Conservation (phyloP, 2,329 filamentous ascomycete species). For the Botrytis fabae region DNA sequence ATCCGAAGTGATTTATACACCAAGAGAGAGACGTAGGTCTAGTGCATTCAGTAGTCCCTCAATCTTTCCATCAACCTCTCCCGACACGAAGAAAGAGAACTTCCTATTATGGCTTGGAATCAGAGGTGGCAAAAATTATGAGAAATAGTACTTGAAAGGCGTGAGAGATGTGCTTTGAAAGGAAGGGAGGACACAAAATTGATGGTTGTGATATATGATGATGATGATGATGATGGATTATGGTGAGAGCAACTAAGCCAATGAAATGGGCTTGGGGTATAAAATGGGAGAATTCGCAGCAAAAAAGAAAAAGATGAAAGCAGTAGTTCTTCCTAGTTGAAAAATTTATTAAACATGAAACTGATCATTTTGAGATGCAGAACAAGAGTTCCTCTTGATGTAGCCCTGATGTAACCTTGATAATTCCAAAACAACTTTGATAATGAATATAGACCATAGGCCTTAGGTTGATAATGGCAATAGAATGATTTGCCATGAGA, state of each 20-base stretch:
- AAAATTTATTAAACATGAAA: neutral
- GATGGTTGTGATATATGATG: neutral
- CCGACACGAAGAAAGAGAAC: conserved; percentile 27
- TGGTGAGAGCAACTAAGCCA: neutral
- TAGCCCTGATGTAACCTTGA: neutral
- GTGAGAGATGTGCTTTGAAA: neutral
- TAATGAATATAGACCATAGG: neutral
- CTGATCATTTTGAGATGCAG: neutral
- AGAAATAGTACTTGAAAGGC: neutral
- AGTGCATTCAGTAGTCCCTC: conserved; percentile 31
- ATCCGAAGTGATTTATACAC: conserved; percentile 37
- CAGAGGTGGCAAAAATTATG: neutral
- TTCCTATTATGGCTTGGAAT: conserved; percentile 19
- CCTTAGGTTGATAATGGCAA: no score
- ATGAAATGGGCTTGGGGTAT: neutral
- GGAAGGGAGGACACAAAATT: neutral
- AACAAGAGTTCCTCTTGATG: neutral
- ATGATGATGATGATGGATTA: neutral
- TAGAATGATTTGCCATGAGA: neutral
- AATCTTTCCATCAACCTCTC: conserved; percentile 24
- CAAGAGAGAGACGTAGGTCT: conserved; percentile 27
- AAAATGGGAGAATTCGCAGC: neutral
- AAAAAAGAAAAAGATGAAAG: neutral
- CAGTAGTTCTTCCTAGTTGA: neutral
- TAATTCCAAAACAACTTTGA: neutral